A percentile compares a stretch with the other conserved stretches of the same genome.
Evolutionary conservation across 805 yeast genomes (phyloP).

Genomic region (Hermanozyma aechmeae): DNA sequence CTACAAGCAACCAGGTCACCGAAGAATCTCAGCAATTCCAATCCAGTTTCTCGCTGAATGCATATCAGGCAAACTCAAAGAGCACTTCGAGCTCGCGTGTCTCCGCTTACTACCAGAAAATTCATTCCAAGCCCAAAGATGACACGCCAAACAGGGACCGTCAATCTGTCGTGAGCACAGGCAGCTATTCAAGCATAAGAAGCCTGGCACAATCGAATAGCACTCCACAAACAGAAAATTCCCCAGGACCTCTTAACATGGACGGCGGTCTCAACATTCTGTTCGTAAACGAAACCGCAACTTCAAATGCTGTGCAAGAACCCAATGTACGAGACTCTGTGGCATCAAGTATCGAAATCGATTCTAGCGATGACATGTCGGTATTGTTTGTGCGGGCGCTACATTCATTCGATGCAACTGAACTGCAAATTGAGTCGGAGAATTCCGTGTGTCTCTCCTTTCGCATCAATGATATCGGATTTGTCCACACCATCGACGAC

Average conservation of each 20-base stretch:
- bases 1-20: conserved; percentile 18
- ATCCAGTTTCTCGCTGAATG: conserved; percentile 29
- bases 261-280: no score
- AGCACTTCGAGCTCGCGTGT: not conserved
- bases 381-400: conserved; percentile 48
- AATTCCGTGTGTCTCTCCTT: conserved; percentile 68
- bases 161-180: no score
- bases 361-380: conserved; percentile 39
- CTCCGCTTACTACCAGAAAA: conserved; percentile 22
- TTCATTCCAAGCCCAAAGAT: conserved; percentile 12
- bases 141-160: no score
- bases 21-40: conserved; percentile 33
- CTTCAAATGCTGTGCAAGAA: not conserved
- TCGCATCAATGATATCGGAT: conserved; percentile 59
- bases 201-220: no score
- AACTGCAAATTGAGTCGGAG: conserved; percentile 57
- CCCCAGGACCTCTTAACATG: no score
- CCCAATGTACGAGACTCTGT: conserved; percentile 2
- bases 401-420: conserved; percentile 48
- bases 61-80: conserved; percentile 16
- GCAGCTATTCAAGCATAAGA: no score
- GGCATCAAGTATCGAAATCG: conserved; percentile 7
- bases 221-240: no score
- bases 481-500: conserved; percentile 69
- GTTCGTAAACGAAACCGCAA: conserved; percentile 2